Evolutionary conservation across 139 green algal species (phyloP).

Genomic region (Micromonas pusilla): DNA sequence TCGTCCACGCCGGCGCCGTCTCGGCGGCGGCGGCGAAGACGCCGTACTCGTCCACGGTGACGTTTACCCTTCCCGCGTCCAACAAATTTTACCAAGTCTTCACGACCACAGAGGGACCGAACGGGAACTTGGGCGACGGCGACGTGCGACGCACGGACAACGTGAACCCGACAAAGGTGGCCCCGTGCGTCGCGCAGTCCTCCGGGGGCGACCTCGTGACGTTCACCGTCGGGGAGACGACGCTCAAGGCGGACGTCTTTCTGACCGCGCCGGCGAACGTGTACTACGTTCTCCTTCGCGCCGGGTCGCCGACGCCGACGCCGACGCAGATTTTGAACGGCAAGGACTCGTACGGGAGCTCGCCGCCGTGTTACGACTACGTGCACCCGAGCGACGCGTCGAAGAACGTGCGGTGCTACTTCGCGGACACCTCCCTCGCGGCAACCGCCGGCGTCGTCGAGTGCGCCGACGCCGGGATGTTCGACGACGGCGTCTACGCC

Average conservation of each 20-base stretch:
- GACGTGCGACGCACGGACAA: background rate
- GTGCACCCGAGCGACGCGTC: background rate
- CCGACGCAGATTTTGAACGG: background rate
- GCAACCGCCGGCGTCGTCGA: background rate
- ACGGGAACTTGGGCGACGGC: constrained; percentile 7
- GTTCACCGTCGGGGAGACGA: background rate
- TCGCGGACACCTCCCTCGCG: background rate
- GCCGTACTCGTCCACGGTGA: background rate
- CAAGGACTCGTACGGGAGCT: background rate
- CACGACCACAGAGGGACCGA: background rate
- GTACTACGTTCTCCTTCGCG: background rate
- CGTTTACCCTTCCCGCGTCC: background rate
- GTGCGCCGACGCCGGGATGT: background rate
- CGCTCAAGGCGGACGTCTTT: background rate
- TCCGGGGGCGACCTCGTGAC: background rate
- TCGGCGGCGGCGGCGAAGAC: background rate
- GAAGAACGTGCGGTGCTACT: background rate
- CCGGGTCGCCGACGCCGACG: background rate
- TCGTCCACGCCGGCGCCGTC: background rate
- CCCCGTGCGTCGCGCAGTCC: background rate
- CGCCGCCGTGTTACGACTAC: background rate
- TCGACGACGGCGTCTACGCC: background rate
- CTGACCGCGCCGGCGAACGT: background rate
- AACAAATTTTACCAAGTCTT: constrained; percentile 1
- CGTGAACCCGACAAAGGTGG: background rate